These are phyloP conservation scores for Digitaria exilis DNA, from an alignment of 202 grass and related monocot species.

Conservation along the genomic window DNA sequence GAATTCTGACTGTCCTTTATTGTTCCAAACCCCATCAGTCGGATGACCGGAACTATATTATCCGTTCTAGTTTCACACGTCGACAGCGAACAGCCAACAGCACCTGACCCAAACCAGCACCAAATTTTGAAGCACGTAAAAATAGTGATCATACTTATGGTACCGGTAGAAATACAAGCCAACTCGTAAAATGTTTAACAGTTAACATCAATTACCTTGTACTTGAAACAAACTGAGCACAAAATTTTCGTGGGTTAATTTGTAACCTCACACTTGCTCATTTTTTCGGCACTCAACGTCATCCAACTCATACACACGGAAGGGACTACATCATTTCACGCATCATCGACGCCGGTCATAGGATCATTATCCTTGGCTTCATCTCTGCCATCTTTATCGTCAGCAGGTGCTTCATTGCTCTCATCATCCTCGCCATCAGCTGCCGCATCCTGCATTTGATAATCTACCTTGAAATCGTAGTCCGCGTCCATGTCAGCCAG, in stretches of 20 bases:
- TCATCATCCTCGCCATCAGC: neutral
- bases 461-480: slow-evolving; percentile 98
- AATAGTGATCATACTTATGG: neutral
- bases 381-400: slow-evolving; percentile 27
- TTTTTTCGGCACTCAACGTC: neutral
- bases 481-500: slow-evolving; percentile 79
- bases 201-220: neutral
- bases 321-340: neutral
- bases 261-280: neutral
- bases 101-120: no score
- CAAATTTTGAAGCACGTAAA: neutral
- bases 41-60: no score
- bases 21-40: no score
- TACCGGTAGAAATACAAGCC: neutral
- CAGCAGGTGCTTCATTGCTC: neutral
- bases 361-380: slow-evolving; percentile 38
- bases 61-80: no score
- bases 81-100: no score
- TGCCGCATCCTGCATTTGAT: slow-evolving; percentile 61
- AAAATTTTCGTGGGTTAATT: neutral
- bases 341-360: slow-evolving; percentile 60
- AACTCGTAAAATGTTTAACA: neutral
- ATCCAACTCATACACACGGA: neutral
- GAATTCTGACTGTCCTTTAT: no score
- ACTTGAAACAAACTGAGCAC: neutral